Percentiles rank a stretch among this genome's conserved stretches.
phyloP scores from a whole-genome alignment of 768 basidiomycete species.

The Trametes cingulata region DNA sequence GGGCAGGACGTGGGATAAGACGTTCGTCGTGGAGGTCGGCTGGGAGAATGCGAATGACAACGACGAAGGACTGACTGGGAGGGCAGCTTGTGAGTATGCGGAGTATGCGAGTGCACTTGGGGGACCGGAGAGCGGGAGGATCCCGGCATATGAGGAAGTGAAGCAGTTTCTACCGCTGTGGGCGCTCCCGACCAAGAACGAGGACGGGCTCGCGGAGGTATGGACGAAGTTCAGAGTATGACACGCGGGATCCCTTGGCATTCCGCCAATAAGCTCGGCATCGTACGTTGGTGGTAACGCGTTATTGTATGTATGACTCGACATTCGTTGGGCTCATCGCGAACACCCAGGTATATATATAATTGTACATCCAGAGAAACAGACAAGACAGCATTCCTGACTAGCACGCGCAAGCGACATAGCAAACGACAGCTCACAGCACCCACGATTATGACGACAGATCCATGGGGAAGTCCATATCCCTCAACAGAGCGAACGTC shows the following conservation, averaged over 20 bases:
- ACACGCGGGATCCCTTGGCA: background rate
- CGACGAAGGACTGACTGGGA: slow-evolving; percentile 36
- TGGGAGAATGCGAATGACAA: slow-evolving; percentile 38
- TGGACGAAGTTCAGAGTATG: slow-evolving; percentile 35
- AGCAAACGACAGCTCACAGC: too few relatives aligned
- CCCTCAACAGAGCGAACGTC: background rate
- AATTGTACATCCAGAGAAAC: too few relatives aligned
- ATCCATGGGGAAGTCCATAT: slow-evolving; percentile 5
- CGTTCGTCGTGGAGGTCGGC: slow-evolving; percentile 53
- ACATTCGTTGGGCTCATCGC: too few relatives aligned
- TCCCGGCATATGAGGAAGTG: slow-evolving; percentile 72
- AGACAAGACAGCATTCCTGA: too few relatives aligned
- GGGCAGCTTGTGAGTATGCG: slow-evolving; percentile 65
- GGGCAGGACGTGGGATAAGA: slow-evolving; percentile 59
- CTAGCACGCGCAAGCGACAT: too few relatives aligned
- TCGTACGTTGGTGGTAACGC: background rate
- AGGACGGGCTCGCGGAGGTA: slow-evolving; percentile 62
- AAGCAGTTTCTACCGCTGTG: slow-evolving; percentile 65
- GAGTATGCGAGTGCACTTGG: slow-evolving; percentile 56
- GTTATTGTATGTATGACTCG: too few relatives aligned
- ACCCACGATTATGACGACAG: background rate
- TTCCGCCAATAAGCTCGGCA: background rate
- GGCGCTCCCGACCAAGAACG: slow-evolving; percentile 59
- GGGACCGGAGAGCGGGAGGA: slow-evolving; percentile 38
- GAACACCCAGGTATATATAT: too few relatives aligned